Base-by-base conservation (phyloP, 2,329 filamentous ascomycete species). In the Diaporthe citri region DNA sequence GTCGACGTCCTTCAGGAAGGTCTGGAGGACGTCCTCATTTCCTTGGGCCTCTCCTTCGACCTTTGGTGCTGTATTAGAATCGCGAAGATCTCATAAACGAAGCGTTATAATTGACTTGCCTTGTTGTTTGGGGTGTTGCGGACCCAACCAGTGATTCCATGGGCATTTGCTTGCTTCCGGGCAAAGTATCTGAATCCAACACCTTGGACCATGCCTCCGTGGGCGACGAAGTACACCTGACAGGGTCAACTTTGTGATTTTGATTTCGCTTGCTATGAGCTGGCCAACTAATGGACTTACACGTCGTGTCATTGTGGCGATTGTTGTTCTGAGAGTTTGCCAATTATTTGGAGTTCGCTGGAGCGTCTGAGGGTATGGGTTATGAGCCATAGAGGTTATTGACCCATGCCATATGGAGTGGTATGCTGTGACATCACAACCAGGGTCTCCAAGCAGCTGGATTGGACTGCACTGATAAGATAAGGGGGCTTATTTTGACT, bases 41-140 rank as follows among this genome's bases (percentile, higher is more conserved):
- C 95, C 96, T 82, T 98, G 96, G 7, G 93, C 95, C 85, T 98
- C 96, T 36, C 96, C 96, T 81, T 95, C 91, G 62, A 98, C 96
- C 95, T 98, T 62, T 34, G 57, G 31, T 57, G 36, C 25, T 12
- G 20, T 10, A 55, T 36, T 36, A 71, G 25, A 22, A 39, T 46
- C 4, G 8, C 22, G 9, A 39, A 12, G 31, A 5, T 6, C 13
- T 25, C 15, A 6, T 17, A 12, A 7, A 10, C 8, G 9, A 13
- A 28, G 31, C 25, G 13, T n/a, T 39, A 57, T 15, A 28, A 13
- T 34, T 60, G 36, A 69, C 78, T 56, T 78, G 88, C 90, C 84
- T 90, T 91, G 77, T 88, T 87, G 75, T 89, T 86, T 1, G 85
- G 79, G 0, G 89, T 90, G 79, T 93, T 93, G 48, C 88, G 85